Conservation (phyloP, 345 rosid species). For the Brassica cretica region DNA sequence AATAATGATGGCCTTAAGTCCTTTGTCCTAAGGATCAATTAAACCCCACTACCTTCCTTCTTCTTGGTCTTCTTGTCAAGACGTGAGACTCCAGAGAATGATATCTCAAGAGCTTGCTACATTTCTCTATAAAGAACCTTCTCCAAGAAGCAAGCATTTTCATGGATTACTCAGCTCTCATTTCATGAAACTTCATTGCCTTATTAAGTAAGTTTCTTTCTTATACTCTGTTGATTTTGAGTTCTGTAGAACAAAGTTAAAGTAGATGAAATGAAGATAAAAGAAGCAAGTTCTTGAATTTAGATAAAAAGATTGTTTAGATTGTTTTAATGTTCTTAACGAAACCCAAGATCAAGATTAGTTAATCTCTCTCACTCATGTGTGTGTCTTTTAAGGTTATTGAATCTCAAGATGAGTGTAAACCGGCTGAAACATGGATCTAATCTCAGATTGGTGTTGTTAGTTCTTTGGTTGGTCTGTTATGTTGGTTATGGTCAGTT, state of each 20-base stretch:
- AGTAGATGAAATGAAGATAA: not conserved
- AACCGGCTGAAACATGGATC: constrained; percentile 40
- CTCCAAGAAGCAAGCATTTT: not conserved
- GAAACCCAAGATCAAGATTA: constrained; percentile 11
- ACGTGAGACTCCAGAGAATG: constrained; percentile 7
- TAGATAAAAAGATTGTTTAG: constrained; percentile 2
- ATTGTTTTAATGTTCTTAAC: not conserved
- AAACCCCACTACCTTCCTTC: constrained; percentile 25
- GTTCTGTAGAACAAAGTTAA: not conserved
- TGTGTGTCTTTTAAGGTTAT: not conserved
- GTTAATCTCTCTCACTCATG: not conserved
- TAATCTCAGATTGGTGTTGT: constrained; percentile 42
- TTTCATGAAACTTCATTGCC: constrained; percentile 16
- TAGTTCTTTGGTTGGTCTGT: constrained; percentile 45
- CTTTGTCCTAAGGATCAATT: constrained; percentile 26
- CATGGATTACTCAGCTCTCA: constrained; percentile 16
- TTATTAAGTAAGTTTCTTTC: constrained; percentile 1
- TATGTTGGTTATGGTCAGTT: constrained; percentile 51
- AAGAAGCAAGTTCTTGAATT: not conserved
- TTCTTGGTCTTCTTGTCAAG: not conserved
- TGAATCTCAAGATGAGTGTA: constrained; percentile 40
- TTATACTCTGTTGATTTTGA: not conserved
- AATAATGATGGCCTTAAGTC: not conserved
- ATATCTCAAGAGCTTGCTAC: not conserved
- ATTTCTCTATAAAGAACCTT: not conserved